Conservation (phyloP, 73 alveolate species). For the Durusdinium trenchii region DNA sequence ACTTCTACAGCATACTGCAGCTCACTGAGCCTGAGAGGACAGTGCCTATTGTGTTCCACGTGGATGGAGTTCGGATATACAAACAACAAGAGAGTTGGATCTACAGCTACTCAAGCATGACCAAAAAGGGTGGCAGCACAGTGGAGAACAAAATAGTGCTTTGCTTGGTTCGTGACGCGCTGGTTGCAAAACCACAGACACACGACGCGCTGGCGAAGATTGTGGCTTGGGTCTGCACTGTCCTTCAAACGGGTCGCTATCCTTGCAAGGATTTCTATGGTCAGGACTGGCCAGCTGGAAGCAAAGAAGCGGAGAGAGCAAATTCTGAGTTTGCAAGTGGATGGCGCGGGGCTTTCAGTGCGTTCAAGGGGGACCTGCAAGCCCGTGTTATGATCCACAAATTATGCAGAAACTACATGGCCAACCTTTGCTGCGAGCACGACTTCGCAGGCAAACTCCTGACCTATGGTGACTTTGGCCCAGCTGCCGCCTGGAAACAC, state of each 20-base stretch:
- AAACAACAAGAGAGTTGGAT: constrained; percentile 44
- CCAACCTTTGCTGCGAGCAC: constrained; percentile 46
- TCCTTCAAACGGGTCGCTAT: not conserved
- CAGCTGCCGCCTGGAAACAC: not conserved
- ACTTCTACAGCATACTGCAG: not conserved
- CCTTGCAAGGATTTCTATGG: constrained; percentile 17
- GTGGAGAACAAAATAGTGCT: constrained; percentile 20
- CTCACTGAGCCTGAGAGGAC: not conserved
- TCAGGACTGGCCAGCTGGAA: not conserved
- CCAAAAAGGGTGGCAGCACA: not conserved
- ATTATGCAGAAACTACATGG: constrained; percentile 18
- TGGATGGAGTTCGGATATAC: constrained; percentile 27
- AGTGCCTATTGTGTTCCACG: not conserved
- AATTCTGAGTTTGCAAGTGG: not conserved
- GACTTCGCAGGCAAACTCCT: constrained; percentile 30
- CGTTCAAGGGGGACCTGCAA: constrained; percentile 66
- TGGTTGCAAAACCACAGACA: not conserved
- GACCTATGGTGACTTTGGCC: not conserved
- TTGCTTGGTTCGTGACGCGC: not conserved
- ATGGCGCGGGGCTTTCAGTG: not conserved
- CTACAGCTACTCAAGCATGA: not conserved
- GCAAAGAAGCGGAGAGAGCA: not conserved
- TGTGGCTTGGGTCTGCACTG: not conserved
- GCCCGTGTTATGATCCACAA: constrained; percentile 66
- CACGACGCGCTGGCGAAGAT: constrained; percentile 28